phyloP scores from a whole-genome alignment of 805 yeast genomes.

The Schizosaccharomyces octosporus region DNA sequence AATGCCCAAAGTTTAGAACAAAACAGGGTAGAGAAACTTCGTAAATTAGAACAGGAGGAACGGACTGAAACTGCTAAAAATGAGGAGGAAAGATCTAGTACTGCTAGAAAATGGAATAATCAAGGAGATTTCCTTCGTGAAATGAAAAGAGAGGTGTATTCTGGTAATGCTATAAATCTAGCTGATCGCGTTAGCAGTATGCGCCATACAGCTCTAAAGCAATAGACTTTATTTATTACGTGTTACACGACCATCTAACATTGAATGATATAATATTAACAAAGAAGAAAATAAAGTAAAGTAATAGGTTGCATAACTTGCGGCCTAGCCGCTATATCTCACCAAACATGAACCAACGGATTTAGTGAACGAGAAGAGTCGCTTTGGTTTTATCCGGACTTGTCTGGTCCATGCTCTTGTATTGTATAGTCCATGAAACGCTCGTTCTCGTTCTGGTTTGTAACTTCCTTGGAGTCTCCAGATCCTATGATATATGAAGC shows the following conservation, averaged over 20 bases:
- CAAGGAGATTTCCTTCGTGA: background rate
- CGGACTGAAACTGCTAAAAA: background rate
- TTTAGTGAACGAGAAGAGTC: no score
- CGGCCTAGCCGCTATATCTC: no score
- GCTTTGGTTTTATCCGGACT: no score
- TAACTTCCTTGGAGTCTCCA: no score
- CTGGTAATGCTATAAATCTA: background rate
- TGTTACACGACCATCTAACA: constrained; percentile 24
- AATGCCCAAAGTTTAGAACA: background rate
- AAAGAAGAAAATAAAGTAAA: background rate
- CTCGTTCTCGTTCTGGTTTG: no score
- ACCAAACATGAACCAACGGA: no score
- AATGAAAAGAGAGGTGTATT: background rate
- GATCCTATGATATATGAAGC: no score
- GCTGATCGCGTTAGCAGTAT: background rate
- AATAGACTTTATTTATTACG: constrained; percentile 45
- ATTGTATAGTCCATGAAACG: no score
- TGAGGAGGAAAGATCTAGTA: background rate
- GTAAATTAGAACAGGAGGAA: background rate
- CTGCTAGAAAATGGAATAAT: background rate
- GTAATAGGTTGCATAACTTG: no score
- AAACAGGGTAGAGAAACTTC: background rate
- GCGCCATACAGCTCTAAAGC: constrained; percentile 50
- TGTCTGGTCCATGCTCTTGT: no score
- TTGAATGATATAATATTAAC: background rate